Percentiles rank a stretch among this genome's conserved stretches.
Evolutionary conservation across 2,329 filamentous ascomycete genomes (phyloP).

Genomic region (Pyricularia sp.): DNA sequence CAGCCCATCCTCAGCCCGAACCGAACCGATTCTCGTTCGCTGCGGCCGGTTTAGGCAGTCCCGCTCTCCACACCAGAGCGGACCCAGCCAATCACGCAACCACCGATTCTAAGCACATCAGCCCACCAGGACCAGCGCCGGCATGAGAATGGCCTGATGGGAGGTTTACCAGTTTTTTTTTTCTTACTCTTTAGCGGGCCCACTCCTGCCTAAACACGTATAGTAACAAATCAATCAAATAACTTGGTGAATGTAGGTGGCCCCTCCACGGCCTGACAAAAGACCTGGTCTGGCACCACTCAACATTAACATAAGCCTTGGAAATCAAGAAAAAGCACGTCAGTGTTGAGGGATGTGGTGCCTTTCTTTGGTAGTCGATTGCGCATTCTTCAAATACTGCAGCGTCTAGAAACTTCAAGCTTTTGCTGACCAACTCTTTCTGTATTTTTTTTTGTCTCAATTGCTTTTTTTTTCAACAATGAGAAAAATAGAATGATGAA

Average conservation of each 20-base stretch:
- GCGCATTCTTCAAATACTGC: background rate
- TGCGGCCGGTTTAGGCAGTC: background rate
- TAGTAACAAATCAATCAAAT: too few relatives aligned
- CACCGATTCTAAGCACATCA: conserved; percentile 2
- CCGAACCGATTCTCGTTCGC: background rate
- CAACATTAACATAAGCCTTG: too few relatives aligned
- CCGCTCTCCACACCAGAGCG: background rate
- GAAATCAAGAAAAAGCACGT: background rate
- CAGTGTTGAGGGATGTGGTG: background rate
- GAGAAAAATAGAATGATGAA: too few relatives aligned
- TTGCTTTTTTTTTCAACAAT: background rate
- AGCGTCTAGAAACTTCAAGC: too few relatives aligned
- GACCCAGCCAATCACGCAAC: background rate
- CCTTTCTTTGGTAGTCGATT: background rate
- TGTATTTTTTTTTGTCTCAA: background rate
- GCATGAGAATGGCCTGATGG: conserved; percentile 5
- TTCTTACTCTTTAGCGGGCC: too few relatives aligned
- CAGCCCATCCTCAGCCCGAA: background rate
- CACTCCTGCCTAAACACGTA: too few relatives aligned
- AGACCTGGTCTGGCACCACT: too few relatives aligned
- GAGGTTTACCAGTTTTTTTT: background rate
- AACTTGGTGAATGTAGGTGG: too few relatives aligned
- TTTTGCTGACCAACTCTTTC: too few relatives aligned
- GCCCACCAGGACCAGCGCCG: background rate
- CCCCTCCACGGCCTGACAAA: too few relatives aligned